Percentiles rank a stretch among this genome's conserved stretches.
phyloP scores from a whole-genome alignment of 345 rosid genomes.

The Boechera retrofracta region DNA sequence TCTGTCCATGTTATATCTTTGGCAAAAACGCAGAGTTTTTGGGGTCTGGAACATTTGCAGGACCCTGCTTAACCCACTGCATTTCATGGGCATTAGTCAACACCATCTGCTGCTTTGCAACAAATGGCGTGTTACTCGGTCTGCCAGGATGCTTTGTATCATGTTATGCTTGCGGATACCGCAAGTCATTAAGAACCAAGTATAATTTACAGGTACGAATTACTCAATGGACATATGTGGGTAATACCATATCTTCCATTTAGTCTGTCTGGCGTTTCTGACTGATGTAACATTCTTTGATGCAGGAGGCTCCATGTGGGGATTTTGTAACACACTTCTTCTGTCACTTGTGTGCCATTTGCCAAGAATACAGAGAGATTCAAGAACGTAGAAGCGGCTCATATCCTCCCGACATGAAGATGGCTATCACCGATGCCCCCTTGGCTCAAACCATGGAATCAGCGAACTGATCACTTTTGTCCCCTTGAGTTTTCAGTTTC shows the following conservation, averaged over 20 bases:
- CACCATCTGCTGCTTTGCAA: conserved; percentile 62
- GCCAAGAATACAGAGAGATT: conserved; percentile 92
- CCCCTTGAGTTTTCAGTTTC: conserved; percentile 7
- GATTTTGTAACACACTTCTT: conserved; percentile 80
- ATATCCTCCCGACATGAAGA: conserved; percentile 46
- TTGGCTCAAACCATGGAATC: conserved; percentile 59
- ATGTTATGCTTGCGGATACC: conserved; percentile 9
- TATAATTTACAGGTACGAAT: conserved; percentile 71
- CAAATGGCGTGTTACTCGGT: neutral
- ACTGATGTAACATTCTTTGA: conserved; percentile 13
- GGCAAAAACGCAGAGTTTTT: conserved; percentile 84
- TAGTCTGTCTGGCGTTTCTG: neutral
- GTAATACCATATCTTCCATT: neutral
- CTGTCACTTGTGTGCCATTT: conserved; percentile 91
- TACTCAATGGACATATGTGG: neutral
- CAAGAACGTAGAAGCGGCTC: conserved; percentile 57
- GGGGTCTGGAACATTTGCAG: conserved; percentile 87
- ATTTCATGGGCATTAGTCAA: conserved; percentile 77
- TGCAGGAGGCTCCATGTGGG: conserved; percentile 91
- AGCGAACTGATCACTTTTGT: conserved; percentile 28
- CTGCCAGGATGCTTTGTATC: conserved; percentile 1
- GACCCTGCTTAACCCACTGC: conserved; percentile 78
- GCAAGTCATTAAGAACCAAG: conserved; percentile 49
- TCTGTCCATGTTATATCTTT: conserved; percentile 85
- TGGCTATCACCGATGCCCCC: conserved; percentile 56